Conservation (phyloP, 768 basidiomycete species). For the Trametes sanguinea region DNA sequence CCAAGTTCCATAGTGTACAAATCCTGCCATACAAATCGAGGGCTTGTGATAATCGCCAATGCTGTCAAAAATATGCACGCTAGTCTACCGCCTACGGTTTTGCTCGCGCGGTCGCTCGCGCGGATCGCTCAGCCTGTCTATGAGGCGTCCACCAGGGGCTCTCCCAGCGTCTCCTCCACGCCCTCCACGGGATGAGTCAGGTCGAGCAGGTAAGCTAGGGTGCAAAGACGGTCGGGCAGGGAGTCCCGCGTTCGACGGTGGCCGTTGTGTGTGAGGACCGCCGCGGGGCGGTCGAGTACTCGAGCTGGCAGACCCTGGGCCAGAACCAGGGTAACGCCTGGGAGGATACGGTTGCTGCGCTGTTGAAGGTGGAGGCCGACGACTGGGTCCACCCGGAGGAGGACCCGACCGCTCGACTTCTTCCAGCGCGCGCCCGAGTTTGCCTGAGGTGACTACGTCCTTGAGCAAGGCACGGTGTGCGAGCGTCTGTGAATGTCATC, state of each 20-base stretch:
- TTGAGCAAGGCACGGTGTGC: slow-evolving; percentile 17
- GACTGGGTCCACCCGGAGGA: background rate
- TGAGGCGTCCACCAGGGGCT: background rate
- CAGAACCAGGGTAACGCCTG: background rate
- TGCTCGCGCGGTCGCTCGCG: background rate
- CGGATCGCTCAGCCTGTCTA: background rate
- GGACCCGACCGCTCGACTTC: slow-evolving; percentile 8
- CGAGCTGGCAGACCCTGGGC: background rate
- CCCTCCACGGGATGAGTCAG: background rate
- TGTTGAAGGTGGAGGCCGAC: slow-evolving; percentile 5
- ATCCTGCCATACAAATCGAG: background rate
- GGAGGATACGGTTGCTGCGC: slow-evolving; percentile 8
- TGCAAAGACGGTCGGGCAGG: background rate
- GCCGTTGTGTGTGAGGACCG: background rate
- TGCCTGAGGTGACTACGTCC: slow-evolving; percentile 25
- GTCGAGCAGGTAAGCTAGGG: background rate
- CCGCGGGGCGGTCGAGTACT: background rate
- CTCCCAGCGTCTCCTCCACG: background rate
- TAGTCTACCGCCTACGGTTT: no score
- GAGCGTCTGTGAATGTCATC: slow-evolving; percentile 13
- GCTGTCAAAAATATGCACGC: no score
- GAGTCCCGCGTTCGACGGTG: background rate
- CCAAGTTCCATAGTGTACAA: background rate
- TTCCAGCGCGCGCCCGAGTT: slow-evolving; percentile 13
- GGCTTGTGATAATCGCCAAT: background rate